These are phyloP conservation scores for Thraustochytrium striatum DNA, from an alignment of 352 stramenopile genomes.

Conservation along the genomic window DNA sequence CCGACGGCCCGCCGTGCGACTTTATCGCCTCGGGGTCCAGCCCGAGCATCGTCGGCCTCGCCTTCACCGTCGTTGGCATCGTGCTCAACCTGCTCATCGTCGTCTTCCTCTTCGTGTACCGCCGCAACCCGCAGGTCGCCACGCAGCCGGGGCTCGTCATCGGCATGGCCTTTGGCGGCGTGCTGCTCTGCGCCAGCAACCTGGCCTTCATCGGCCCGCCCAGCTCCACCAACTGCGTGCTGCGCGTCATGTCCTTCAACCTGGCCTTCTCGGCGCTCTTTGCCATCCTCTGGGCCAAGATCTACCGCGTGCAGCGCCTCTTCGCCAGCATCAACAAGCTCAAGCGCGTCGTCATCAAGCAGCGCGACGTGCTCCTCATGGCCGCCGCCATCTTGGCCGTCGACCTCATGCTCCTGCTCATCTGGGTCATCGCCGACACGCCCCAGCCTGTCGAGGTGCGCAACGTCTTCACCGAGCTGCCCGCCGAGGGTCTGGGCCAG, in stretches of 20 bases:
- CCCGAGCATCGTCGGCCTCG: background rate
- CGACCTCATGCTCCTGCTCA: background rate
- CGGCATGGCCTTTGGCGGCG: background rate
- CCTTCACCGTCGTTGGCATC: background rate
- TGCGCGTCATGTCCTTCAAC: background rate
- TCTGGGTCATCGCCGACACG: background rate
- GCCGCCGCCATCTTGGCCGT: background rate
- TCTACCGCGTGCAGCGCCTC: background rate
- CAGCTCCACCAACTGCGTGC: background rate
- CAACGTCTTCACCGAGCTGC: background rate
- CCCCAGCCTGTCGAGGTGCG: background rate
- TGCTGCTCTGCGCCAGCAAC: background rate
- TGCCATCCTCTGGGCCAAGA: background rate
- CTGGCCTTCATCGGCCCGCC: background rate
- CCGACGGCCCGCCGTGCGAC: background rate
- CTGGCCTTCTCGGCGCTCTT: background rate
- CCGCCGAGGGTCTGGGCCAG: background rate
- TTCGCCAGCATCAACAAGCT: background rate
- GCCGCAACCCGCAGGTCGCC: background rate
- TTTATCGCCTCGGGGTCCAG: background rate
- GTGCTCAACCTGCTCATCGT: background rate
- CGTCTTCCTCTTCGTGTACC: background rate
- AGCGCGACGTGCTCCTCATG: background rate
- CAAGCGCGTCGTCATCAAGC: background rate
- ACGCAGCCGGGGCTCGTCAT: background rate